phyloP scores from a whole-genome alignment of 805 yeast genomes.

The Metschnikowia anglica region DNA sequence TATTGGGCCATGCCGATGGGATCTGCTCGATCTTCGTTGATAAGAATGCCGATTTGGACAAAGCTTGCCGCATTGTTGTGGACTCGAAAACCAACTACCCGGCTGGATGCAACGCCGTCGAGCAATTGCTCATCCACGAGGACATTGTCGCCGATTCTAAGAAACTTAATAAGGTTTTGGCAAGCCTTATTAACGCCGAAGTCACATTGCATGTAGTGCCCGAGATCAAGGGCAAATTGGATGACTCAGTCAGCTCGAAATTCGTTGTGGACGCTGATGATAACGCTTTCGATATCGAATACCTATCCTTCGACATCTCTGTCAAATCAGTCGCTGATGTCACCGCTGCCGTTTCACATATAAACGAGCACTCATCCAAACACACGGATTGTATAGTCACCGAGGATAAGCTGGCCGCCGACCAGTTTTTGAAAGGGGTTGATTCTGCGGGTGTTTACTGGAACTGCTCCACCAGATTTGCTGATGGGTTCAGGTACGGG shows the following conservation, averaged over 20 bases:
- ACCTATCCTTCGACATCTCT: constrained; percentile 78
- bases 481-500: constrained; percentile 98
- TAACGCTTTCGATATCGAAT: constrained; percentile 80
- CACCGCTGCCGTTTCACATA: constrained; percentile 77
- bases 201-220: constrained; percentile 71
- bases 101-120: constrained; percentile 98
- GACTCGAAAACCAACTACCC: constrained; percentile 96
- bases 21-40: constrained; percentile 88
- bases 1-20: constrained; percentile 98
- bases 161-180: constrained; percentile 26
- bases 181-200: constrained; percentile 54
- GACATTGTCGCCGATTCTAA: constrained; percentile 29
- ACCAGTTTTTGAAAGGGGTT: constrained; percentile 73
- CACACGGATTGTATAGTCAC: constrained; percentile 95
- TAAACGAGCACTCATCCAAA: constrained; percentile 88
- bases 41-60: constrained; percentile 68
- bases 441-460: constrained; percentile 97
- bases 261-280: constrained; percentile 51
- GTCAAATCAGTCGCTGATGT: constrained; percentile 60
- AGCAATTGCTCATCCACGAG: constrained; percentile 70
- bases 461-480: constrained; percentile 96
- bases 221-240: constrained; percentile 40
- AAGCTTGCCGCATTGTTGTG: constrained; percentile 71
- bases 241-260: constrained; percentile 22
- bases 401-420: constrained; percentile 67